phyloP scores from a whole-genome alignment of 2,329 filamentous ascomycete genomes.

The Fusarium palustre region DNA sequence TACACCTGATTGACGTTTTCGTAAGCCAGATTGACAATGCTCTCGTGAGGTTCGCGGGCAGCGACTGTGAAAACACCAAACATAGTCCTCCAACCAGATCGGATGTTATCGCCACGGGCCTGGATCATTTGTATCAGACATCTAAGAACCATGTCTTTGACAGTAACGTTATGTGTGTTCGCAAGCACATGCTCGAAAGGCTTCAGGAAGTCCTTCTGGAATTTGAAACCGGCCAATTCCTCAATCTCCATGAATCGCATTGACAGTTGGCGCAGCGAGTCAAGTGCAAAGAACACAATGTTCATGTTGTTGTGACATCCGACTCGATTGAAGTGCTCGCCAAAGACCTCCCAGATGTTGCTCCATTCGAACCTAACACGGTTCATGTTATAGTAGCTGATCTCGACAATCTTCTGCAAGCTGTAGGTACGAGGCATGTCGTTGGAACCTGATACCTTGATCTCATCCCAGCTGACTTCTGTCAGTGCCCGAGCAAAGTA shows the following conservation, averaged over 20 bases:
- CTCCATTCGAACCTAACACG: slow-evolving; percentile 98
- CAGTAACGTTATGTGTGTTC: slow-evolving; percentile 88
- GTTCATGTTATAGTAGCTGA: slow-evolving; percentile 99
- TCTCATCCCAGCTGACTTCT: slow-evolving; percentile 99
- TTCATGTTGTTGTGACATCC: slow-evolving; percentile 96
- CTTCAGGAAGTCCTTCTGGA: slow-evolving; percentile 99
- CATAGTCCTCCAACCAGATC: slow-evolving; percentile 99
- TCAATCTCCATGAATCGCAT: slow-evolving; percentile 99
- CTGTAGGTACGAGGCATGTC: slow-evolving; percentile 97
- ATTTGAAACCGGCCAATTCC: slow-evolving; percentile 98
- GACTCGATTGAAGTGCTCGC: slow-evolving; percentile 97
- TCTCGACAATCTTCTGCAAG: slow-evolving; percentile 97
- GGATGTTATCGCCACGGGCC: slow-evolving; percentile 93
- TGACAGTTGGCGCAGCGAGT: slow-evolving; percentile 92
- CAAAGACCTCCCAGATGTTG: slow-evolving; percentile 96
- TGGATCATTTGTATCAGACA: slow-evolving; percentile 99
- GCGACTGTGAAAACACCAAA: slow-evolving; percentile 98
- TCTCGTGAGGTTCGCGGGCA: slow-evolving; percentile 91
- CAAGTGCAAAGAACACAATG: slow-evolving; percentile 96
- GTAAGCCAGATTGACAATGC: slow-evolving; percentile 95
- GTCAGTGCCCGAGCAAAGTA: slow-evolving; percentile 93
- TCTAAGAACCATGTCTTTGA: slow-evolving; percentile 96
- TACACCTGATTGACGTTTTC: slow-evolving; percentile 97
- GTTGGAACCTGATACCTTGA: slow-evolving; percentile 95
- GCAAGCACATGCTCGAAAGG: slow-evolving; percentile 98